phyloP scores from a whole-genome alignment of 2,329 filamentous ascomycete genomes.

The Alternaria sp. region DNA sequence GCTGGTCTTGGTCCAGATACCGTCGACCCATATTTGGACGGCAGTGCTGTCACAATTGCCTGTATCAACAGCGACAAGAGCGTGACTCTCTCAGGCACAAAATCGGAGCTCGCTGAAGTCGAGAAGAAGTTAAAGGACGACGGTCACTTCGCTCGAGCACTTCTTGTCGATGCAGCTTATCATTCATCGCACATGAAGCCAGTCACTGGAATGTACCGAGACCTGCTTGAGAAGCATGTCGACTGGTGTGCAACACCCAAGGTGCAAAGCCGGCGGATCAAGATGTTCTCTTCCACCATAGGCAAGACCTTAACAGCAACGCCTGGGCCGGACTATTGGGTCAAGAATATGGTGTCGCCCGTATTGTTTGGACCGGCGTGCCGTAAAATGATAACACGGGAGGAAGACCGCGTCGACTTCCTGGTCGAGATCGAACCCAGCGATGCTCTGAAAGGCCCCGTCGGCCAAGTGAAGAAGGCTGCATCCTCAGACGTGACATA shows the following conservation, averaged over 20 bases:
- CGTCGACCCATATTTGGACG: conserved; percentile 10
- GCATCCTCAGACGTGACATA: conserved; percentile 2
- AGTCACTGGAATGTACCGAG: conserved; percentile 18
- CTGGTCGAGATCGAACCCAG: conserved; percentile 24
- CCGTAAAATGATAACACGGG: background rate
- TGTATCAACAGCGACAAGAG: conserved; percentile 49
- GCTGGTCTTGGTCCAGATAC: conserved; percentile 24
- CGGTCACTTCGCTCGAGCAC: conserved; percentile 24
- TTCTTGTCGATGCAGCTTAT: conserved; percentile 28
- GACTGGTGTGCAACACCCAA: conserved; percentile 6
- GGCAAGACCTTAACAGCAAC: background rate
- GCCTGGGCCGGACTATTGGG: conserved; percentile 20
- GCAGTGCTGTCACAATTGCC: conserved; percentile 7
- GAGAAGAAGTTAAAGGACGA: background rate
- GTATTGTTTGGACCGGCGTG: conserved; percentile 7
- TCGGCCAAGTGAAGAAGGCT: conserved; percentile 16
- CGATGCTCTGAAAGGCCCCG: conserved; percentile 17
- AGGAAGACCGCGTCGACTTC: conserved; percentile 1
- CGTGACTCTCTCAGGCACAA: conserved; percentile 30
- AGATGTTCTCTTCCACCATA: conserved; percentile 17
- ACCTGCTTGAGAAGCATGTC: conserved; percentile 6
- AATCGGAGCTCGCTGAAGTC: conserved; percentile 44
- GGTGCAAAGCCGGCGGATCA: background rate
- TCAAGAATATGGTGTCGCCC: conserved; percentile 22
- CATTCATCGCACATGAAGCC: conserved; percentile 26